A percentile compares a stretch with the other conserved stretches of the same genome.
phyloP scores from a whole-genome alignment of 164 flowering plant genomes.

The Paratinospora sagittata region DNA sequence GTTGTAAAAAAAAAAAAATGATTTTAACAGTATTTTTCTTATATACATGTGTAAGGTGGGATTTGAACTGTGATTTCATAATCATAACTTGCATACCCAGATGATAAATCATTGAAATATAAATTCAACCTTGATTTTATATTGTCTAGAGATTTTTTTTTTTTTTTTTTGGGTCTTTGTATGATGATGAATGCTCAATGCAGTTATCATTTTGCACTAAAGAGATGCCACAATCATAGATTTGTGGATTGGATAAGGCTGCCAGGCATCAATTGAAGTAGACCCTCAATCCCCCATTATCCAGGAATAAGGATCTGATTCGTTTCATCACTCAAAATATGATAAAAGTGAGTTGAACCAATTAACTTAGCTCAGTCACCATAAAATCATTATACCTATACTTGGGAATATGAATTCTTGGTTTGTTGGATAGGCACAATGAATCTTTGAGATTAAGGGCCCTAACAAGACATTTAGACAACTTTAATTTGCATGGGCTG shows the following conservation, averaged over 20 bases:
- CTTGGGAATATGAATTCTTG: not conserved
- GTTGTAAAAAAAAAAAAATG: not conserved
- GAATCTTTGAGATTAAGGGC: not conserved
- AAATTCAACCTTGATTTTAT: not conserved
- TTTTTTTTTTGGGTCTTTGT: too few species aligned
- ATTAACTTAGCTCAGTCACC: too few species aligned
- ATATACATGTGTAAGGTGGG: not conserved
- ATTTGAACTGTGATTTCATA: not conserved
- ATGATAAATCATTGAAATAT: not conserved
- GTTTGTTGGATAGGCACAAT: not conserved
- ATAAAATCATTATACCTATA: not conserved
- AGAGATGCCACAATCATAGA: not conserved
- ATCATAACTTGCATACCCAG: too few species aligned
- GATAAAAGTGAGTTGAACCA: not conserved
- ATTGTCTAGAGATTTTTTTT: not conserved
- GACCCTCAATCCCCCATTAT: slow-evolving; percentile 1
- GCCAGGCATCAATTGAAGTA: not conserved
- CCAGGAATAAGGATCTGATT: not conserved
- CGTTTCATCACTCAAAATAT: not conserved
- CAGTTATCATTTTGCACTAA: not conserved
- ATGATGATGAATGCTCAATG: not conserved
- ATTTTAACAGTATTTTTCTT: not conserved
- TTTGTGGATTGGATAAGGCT: not conserved
- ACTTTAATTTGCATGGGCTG: slow-evolving; percentile 2
- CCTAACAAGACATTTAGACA: not conserved